Percentiles rank a stretch among this genome's conserved stretches.
phyloP scores from a whole-genome alignment of 306 rosid genomes.

The Rosa rugosa region DNA sequence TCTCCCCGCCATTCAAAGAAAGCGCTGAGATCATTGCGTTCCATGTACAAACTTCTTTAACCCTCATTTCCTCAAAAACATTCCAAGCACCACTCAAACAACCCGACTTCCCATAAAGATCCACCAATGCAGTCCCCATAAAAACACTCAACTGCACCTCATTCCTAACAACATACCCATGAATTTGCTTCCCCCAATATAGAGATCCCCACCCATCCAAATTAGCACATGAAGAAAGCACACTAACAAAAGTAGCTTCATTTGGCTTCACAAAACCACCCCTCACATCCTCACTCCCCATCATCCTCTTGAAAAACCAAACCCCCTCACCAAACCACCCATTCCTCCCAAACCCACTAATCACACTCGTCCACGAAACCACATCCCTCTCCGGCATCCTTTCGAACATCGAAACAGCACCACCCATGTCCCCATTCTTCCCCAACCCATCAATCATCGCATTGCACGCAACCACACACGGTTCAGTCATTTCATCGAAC shows the following conservation, averaged over 20 bases:
- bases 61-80: slow-evolving; percentile 41
- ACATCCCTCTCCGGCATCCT: slow-evolving; percentile 54
- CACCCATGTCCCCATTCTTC: slow-evolving; percentile 57
- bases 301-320: slow-evolving; percentile 54
- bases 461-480: slow-evolving; percentile 55
- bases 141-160: slow-evolving; percentile 44
- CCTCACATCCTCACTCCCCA: slow-evolving; percentile 38
- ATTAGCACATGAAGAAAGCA: slow-evolving; percentile 57
- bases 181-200: slow-evolving; percentile 61
- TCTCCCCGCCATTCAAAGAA: slow-evolving; percentile 67
- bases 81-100: slow-evolving; percentile 37
- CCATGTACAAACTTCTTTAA: slow-evolving; percentile 67
- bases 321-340: slow-evolving; percentile 46
- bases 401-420: slow-evolving; percentile 50
- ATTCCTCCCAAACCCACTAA: slow-evolving; percentile 57
- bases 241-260: slow-evolving; percentile 74
- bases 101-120: slow-evolving; percentile 80
- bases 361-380: slow-evolving; percentile 69
- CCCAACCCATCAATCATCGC: slow-evolving; percentile 66
- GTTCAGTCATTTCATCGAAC: slow-evolving; percentile 65
- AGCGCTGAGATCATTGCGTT: slow-evolving; percentile 77
- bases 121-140: slow-evolving; percentile 57
- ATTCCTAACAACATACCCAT: slow-evolving; percentile 45
- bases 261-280: slow-evolving; percentile 54
- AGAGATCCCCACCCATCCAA: slow-evolving; percentile 50